Conservation (phyloP, 2,329 filamentous ascomycete species). For the Coccinonectria pachysandricola region DNA sequence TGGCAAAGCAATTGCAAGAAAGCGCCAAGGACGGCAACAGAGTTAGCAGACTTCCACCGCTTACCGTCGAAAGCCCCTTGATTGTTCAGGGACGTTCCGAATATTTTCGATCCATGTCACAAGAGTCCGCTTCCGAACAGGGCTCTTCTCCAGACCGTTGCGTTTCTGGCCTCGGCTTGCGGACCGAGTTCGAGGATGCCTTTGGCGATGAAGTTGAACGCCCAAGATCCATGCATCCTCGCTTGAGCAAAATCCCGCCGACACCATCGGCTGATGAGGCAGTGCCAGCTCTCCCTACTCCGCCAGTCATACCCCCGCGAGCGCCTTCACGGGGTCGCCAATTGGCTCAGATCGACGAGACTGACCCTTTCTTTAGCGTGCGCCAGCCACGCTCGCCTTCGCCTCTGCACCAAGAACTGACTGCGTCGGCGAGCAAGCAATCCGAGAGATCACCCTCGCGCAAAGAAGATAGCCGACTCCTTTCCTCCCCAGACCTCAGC, state of each 20-base stretch:
- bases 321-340: slow-evolving; percentile 32
- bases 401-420: slow-evolving; percentile 34
- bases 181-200: slow-evolving; percentile 48
- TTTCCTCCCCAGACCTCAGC: slow-evolving; percentile 25
- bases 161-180: slow-evolving; percentile 32
- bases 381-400: slow-evolving; percentile 49
- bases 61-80: slow-evolving; percentile 74
- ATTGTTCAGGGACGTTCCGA: slow-evolving; percentile 63
- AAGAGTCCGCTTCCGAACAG: slow-evolving; percentile 44
- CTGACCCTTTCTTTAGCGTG: slow-evolving; percentile 38
- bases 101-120: slow-evolving; percentile 68
- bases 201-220: slow-evolving; percentile 38
- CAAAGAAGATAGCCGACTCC: slow-evolving; percentile 25
- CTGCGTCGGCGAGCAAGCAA: slow-evolving; percentile 19
- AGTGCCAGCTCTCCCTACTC: too few species aligned
- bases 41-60: slow-evolving; percentile 75
- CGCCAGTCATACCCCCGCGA: slow-evolving; percentile 34
- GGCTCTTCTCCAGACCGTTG: slow-evolving; percentile 19
- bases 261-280: slow-evolving; percentile 38
- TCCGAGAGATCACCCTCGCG: slow-evolving; percentile 20
- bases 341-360: slow-evolving; percentile 28
- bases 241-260: slow-evolving; percentile 54
- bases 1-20: slow-evolving; percentile 81
- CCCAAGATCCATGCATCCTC: slow-evolving; percentile 65
- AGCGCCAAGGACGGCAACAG: slow-evolving; percentile 62